phyloP scores from a whole-genome alignment of 2,329 filamentous ascomycete genomes.

The Atkinsonella hypoxylon region DNA sequence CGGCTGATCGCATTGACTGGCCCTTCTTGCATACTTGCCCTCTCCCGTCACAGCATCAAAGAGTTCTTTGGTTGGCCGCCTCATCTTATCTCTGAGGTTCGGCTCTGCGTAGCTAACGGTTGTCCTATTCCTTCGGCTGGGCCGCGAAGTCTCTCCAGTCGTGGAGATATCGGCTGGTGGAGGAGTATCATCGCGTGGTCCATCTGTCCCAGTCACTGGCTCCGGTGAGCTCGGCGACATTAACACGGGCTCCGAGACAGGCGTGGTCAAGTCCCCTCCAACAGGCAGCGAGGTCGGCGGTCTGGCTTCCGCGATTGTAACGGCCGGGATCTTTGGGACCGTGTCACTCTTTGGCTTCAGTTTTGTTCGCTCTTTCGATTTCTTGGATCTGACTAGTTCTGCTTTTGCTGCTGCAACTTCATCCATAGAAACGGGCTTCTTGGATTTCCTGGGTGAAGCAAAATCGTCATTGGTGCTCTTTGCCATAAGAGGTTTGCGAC shows the following conservation, averaged over 20 bases:
- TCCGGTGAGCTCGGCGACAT: slow-evolving; percentile 39
- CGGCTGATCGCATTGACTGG: slow-evolving; percentile 22
- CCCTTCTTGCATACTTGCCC: slow-evolving; percentile 36
- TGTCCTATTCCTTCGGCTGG: slow-evolving; percentile 53
- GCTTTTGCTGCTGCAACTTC: slow-evolving; percentile 28
- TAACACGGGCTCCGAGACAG: slow-evolving; percentile 27
- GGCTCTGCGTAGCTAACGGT: slow-evolving; percentile 74
- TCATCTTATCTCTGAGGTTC: slow-evolving; percentile 73
- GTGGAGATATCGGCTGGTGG: slow-evolving; percentile 46
- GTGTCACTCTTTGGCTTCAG: slow-evolving; percentile 16
- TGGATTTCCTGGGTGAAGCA: slow-evolving; percentile 42
- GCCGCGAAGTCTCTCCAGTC: slow-evolving; percentile 46
- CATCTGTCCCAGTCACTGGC: slow-evolving; percentile 23
- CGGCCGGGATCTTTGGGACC: slow-evolving; percentile 12
- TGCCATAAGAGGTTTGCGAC: slow-evolving; percentile 37
- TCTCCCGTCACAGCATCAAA: slow-evolving; percentile 63
- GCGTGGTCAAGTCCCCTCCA: slow-evolving; percentile 12
- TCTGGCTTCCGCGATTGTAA: slow-evolving; percentile 8
- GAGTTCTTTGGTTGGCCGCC: slow-evolving; percentile 63
- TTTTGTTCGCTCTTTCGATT: slow-evolving; percentile 14
- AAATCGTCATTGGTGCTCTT: slow-evolving; percentile 52
- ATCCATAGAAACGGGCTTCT: slow-evolving; percentile 22
- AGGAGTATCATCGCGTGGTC: slow-evolving; percentile 39
- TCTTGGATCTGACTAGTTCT: slow-evolving; percentile 19
- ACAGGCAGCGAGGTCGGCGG: slow-evolving; percentile 9